A percentile compares a stretch with the other conserved stretches of the same genome.
Conservation (phyloP, 768 basidiomycete genomes). For the Collybiopsis confluens region DNA sequence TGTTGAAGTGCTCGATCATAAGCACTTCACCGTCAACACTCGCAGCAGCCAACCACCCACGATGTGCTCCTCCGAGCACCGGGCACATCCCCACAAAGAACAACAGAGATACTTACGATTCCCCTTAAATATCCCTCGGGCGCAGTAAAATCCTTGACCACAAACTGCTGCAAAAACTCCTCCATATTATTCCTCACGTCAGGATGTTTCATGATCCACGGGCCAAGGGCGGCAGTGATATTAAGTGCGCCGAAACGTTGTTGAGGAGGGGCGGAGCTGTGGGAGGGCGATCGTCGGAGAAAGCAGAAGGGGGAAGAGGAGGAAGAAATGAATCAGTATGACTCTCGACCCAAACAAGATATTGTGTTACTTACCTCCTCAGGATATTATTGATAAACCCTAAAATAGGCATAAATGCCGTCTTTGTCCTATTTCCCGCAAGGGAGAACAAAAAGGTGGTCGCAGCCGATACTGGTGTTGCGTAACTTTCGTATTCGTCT, state of each 20-base stretch:
- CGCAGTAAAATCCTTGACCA: slow-evolving; percentile 67
- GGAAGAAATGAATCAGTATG: neutral
- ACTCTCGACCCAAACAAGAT: neutral
- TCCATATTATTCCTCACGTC: slow-evolving; percentile 77
- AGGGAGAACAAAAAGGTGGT: slow-evolving; percentile 78
- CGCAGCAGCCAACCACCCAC: no score
- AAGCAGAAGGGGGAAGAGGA: neutral
- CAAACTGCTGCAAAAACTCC: slow-evolving; percentile 67
- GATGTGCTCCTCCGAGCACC: no score
- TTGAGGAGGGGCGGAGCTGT: slow-evolving; percentile 41
- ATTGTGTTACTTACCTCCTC: slow-evolving; percentile 42
- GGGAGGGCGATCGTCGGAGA: no score
- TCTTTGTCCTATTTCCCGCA: slow-evolving; percentile 74
- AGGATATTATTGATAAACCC: slow-evolving; percentile 74
- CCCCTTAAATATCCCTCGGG: slow-evolving; percentile 72
- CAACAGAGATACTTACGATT: slow-evolving; percentile 33
- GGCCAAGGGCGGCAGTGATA: slow-evolving; percentile 72
- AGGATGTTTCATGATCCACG: slow-evolving; percentile 81
- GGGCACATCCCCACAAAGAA: no score
- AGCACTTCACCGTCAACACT: no score
- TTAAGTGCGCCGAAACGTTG: slow-evolving; percentile 85
- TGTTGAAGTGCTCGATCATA: no score
- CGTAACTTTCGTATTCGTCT: slow-evolving; percentile 83
- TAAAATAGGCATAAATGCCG: slow-evolving; percentile 79
- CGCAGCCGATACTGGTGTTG: slow-evolving; percentile 73